These are phyloP conservation scores for Heliamphora exappendiculata DNA, from an alignment of 148 eudicot species.

Conservation along the genomic window DNA sequence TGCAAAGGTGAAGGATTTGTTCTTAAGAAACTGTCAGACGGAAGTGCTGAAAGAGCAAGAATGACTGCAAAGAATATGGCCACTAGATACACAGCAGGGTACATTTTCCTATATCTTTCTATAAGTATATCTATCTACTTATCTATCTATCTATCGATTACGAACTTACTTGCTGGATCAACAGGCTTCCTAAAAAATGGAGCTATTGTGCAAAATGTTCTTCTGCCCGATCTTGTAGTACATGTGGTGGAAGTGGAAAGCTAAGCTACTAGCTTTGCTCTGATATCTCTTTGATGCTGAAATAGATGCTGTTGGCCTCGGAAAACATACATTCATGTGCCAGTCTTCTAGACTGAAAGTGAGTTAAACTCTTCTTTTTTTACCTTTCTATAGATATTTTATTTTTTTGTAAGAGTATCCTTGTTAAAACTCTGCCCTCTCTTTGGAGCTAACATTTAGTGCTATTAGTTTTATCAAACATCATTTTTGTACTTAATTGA, in stretches of 20 bases:
- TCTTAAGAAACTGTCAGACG: conserved; percentile 62
- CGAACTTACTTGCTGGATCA: not conserved
- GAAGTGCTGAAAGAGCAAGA: conserved; percentile 70
- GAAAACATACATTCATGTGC: not conserved
- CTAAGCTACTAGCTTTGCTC: conserved; percentile 26
- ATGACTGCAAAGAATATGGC: conserved; percentile 60
- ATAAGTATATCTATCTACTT: not conserved
- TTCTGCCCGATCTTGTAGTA: conserved; percentile 66
- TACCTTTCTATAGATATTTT: not conserved
- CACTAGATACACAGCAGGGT: conserved; percentile 96
- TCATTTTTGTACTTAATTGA: not conserved
- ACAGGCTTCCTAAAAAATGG: conserved; percentile 99
- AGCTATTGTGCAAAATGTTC: conserved; percentile 90
- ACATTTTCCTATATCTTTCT: conserved; percentile 5
- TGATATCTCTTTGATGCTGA: not conserved
- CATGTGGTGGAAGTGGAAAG: conserved; percentile 83
- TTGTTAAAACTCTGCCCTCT: not conserved
- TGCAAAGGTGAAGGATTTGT: conserved; percentile 97
- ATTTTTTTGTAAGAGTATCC: conserved; percentile 2
- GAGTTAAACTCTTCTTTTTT: conserved; percentile 6
- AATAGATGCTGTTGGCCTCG: not conserved
- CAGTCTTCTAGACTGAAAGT: not conserved
- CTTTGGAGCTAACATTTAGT: not conserved
- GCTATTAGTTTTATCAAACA: not conserved
- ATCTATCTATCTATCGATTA: not conserved